Base-by-base conservation (phyloP, 2,329 filamentous ascomycete species). In the Verticillium klebahnii region DNA sequence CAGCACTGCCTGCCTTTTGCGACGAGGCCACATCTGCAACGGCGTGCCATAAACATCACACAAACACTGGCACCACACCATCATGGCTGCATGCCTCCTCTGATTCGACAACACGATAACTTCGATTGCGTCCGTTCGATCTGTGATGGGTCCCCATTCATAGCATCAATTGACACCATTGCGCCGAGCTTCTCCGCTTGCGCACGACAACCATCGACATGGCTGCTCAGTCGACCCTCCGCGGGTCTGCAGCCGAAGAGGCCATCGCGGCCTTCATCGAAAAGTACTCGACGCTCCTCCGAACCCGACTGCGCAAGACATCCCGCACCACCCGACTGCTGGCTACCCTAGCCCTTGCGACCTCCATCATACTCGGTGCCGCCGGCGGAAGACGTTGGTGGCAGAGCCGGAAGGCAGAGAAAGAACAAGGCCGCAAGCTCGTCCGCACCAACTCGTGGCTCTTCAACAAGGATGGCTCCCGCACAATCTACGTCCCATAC, bases 401-500 rank as follows among this genome's bases (percentile, higher is more conserved):
- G 85, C 88, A 84, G 71, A 86, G 83, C 62, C 83, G 87, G 63
- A 86, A 85, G 57, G 88, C 87, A 66, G 94, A 98, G 76, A 88
- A 86, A 67, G 93, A 95, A 69, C 90, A 93, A 68, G 93, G 93
- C 5, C 83, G 86, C 65, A 90, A 91, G 66, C 83, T 99, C 60
- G 80, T 98, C 65, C 87, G 95, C 62, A 89, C 91, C 63, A 99
- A 99, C 76, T 98, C 94, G 36, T 96, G 93, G 70, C 82, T 98
- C 65, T 87, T 91, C 76, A 92, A 94, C 69, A 97, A 97, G 78
- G 95, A 98, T 80, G 95, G 95, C 58, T 94, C 92, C 57, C 85
- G 95, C 61, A 96, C 93, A 15, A 95, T 99, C 62, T 98, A 95
- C 72, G 95, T 99, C 32, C 93, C 94, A 2, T 95, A 97, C 76